phyloP scores from a whole-genome alignment of 192 early-diverging fungal genomes.

The Physocladia obscura region DNA sequence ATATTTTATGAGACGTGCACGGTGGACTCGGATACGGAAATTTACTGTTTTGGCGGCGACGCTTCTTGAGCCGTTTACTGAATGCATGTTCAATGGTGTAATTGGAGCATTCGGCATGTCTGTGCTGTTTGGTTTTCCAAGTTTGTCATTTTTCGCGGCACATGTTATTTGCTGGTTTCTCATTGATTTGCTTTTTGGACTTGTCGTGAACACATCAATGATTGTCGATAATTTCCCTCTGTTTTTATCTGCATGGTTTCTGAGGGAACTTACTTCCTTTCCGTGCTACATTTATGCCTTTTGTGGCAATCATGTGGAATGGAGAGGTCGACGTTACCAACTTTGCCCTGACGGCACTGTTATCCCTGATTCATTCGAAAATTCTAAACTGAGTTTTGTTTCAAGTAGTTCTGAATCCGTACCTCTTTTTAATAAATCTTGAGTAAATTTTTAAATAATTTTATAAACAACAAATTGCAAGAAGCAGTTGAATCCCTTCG shows the following conservation, averaged over 20 bases:
- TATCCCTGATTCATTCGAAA: background rate
- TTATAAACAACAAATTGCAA: too few species aligned
- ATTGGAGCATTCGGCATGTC: constrained; percentile 70
- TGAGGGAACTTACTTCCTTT: constrained; percentile 79
- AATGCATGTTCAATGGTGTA: constrained; percentile 77
- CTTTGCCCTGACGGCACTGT: constrained; percentile 48
- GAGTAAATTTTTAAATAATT: too few species aligned
- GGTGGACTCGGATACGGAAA: constrained; percentile 94
- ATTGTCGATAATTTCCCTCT: constrained; percentile 39
- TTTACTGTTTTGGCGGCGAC: constrained; percentile 90
- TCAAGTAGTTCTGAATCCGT: too few species aligned
- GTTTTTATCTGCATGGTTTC: constrained; percentile 75
- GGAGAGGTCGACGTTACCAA: constrained; percentile 69
- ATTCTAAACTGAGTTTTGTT: background rate
- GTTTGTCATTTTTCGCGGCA: constrained; percentile 48
- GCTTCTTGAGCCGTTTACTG: constrained; percentile 87
- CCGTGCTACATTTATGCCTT: constrained; percentile 84
- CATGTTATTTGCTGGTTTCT: constrained; percentile 63
- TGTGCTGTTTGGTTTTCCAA: constrained; percentile 52
- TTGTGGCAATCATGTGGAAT: constrained; percentile 77
- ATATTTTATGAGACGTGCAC: constrained; percentile 79
- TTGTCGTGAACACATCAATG: constrained; percentile 44
- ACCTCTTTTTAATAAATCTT: too few species aligned
- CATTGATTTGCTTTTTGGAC: constrained; percentile 48
- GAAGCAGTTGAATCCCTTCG: too few species aligned